These are phyloP conservation scores for Tuctoria greenei DNA, from an alignment of 176 grass and related monocot genomes.

Conservation along the genomic window DNA sequence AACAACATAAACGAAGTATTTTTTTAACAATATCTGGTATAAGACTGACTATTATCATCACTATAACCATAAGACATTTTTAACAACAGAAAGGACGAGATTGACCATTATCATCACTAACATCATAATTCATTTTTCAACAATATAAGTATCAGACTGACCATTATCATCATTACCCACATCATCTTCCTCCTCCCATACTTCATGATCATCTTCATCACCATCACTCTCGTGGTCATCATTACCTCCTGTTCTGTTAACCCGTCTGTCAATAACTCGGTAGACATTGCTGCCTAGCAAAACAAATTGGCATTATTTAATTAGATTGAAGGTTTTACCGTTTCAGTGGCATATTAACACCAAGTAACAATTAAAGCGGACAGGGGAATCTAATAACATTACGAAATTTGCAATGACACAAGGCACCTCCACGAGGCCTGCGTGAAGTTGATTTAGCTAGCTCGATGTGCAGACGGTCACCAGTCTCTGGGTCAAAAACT, in stretches of 20 bases:
- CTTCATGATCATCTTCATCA: constrained; percentile 51
- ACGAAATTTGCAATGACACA: not conserved
- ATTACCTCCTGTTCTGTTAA: constrained; percentile 51
- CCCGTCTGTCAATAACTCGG: constrained; percentile 76
- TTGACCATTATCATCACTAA: constrained; percentile 27
- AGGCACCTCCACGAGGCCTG: constrained; percentile 62
- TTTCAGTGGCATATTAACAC: not conserved
- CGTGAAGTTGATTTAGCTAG: constrained; percentile 94
- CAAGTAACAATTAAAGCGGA: not conserved
- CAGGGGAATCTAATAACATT: not conserved
- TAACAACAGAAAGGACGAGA: constrained; percentile 1
- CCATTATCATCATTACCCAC: constrained; percentile 28
- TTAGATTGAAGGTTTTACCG: constrained; percentile 3
- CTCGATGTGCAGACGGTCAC: constrained; percentile 80
- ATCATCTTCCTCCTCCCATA: constrained; percentile 33
- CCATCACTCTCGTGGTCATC: constrained; percentile 41
- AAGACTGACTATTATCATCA: not conserved
- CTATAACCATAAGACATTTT: no score
- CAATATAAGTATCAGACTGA: constrained; percentile 9
- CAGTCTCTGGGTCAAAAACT: constrained; percentile 78
- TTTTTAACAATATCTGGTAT: not conserved
- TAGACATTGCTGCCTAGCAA: constrained; percentile 65
- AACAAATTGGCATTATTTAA: constrained; percentile 10
- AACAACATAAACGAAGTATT: constrained; percentile 16
- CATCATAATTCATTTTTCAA: not conserved